Conservation (phyloP, 768 basidiomycete species). For the Boletus subparvulus region DNA sequence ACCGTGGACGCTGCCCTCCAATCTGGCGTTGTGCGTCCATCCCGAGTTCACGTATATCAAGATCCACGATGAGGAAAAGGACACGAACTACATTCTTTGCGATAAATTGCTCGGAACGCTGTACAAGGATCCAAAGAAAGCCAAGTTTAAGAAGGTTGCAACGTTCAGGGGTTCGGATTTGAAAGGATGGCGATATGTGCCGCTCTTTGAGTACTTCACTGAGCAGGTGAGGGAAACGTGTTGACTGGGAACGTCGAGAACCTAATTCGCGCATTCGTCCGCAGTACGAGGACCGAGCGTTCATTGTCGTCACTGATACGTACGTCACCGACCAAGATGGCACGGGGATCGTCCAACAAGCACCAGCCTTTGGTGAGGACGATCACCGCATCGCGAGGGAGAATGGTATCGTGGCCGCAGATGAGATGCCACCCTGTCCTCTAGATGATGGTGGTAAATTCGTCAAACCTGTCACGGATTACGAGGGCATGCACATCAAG, state of each 20-base stretch:
- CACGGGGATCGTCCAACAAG: conserved; percentile 98
- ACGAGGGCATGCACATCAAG: conserved; percentile 87
- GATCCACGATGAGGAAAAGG: conserved; percentile 85
- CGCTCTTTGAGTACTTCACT: conserved; percentile 95
- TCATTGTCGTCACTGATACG: conserved; percentile 83
- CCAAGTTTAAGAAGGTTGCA: conserved; percentile 89
- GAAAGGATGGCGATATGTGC: conserved; percentile 94
- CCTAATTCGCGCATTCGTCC: not conserved
- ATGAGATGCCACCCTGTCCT: conserved; percentile 96
- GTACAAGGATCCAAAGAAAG: conserved; percentile 97
- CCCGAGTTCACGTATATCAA: conserved; percentile 96
- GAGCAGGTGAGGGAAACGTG: conserved; percentile 62
- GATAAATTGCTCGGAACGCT: conserved; percentile 83
- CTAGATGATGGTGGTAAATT: conserved; percentile 88
- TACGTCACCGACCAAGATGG: conserved; percentile 94
- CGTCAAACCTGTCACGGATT: conserved; percentile 87
- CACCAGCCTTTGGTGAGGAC: conserved; percentile 97
- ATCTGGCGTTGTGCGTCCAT: conserved; percentile 93
- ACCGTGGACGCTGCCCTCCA: conserved; percentile 97
- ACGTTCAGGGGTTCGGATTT: conserved; percentile 89
- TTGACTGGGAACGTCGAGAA: not conserved
- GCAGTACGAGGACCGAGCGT: conserved; percentile 89
- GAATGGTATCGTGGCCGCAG: conserved; percentile 76
- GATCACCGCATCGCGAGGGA: conserved; percentile 92
- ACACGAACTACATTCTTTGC: conserved; percentile 89